Percentiles rank a stretch among this genome's conserved stretches.
Conservation (phyloP, 2,329 filamentous ascomycete species). For the Trichoderma lentiforme region DNA sequence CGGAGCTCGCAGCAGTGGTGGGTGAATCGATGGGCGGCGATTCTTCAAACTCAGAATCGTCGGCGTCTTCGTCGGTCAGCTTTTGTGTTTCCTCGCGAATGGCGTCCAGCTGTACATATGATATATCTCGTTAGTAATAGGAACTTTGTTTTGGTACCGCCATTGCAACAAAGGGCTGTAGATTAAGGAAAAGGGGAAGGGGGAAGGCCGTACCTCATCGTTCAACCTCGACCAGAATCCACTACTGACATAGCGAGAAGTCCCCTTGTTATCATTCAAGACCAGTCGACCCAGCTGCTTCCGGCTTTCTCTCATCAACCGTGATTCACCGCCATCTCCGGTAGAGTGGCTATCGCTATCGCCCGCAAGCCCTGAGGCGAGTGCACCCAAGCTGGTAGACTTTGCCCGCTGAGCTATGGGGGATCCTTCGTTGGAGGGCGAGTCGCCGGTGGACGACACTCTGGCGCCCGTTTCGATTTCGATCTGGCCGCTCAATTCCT, state of each 20-base stretch:
- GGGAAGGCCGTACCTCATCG: constrained; percentile 57
- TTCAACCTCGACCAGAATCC: constrained; percentile 74
- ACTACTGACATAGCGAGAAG: constrained; percentile 70
- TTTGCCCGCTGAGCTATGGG: constrained; percentile 15
- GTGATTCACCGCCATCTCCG: constrained; percentile 36
- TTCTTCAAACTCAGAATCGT: constrained; percentile 60
- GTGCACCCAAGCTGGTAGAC: constrained; percentile 17
- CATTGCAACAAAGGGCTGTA: background rate
- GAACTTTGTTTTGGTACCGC: background rate
- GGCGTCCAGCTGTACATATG: constrained; percentile 32
- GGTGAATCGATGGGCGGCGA: constrained; percentile 44
- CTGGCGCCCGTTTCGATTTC: constrained; percentile 46
- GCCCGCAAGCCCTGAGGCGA: constrained; percentile 18
- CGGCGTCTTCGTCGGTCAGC: constrained; percentile 43
- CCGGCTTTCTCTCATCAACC: constrained; percentile 28
- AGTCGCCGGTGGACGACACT: constrained; percentile 30
- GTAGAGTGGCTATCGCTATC: constrained; percentile 28
- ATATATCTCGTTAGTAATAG: background rate
- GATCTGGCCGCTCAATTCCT: constrained; percentile 63
- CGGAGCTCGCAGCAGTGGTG: constrained; percentile 30
- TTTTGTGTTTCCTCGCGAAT: constrained; percentile 49
- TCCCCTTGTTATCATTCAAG: constrained; percentile 64
- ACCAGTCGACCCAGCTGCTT: constrained; percentile 65
- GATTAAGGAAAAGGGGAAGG: background rate
- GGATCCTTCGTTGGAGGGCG: constrained; percentile 24